Evolutionary conservation across 2,329 filamentous ascomycete species (phyloP).

Genomic region (Fusarium palustre): DNA sequence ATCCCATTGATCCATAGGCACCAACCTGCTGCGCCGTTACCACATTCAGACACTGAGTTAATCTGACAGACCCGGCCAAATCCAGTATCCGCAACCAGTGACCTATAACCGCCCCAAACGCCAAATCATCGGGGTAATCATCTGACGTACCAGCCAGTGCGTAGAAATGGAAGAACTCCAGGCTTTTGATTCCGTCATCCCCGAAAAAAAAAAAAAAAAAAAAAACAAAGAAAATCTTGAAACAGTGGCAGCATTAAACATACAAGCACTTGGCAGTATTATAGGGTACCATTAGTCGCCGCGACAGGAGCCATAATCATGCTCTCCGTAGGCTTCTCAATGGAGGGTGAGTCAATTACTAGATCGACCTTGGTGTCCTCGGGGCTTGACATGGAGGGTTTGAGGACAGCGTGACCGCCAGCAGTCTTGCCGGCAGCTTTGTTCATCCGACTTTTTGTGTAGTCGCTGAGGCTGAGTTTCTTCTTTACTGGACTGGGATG

Average conservation of each 20-base stretch:
- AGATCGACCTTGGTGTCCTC: conserved; percentile 55
- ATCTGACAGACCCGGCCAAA: conserved; percentile 20
- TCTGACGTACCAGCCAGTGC: conserved; percentile 45
- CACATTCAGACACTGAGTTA: conserved; percentile 17
- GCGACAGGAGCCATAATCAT: conserved; percentile 39
- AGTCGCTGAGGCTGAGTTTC: conserved; percentile 75
- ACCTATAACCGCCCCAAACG: conserved; percentile 44
- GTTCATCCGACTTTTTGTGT: conserved; percentile 69
- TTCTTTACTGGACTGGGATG: conserved; percentile 73
- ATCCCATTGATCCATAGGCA: conserved; percentile 23
- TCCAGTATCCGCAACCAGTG: conserved; percentile 21
- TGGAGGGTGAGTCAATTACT: conserved; percentile 48
- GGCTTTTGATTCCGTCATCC: conserved; percentile 47
- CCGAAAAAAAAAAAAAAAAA: conserved; percentile 25
- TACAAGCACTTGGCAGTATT: conserved; percentile 45
- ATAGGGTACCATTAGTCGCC: conserved; percentile 48
- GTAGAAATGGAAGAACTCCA: conserved; percentile 49
- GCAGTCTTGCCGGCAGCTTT: conserved; percentile 60
- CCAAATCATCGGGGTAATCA: conserved; percentile 38
- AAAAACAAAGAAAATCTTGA: conserved; percentile 36
- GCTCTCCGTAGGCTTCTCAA: conserved; percentile 48
- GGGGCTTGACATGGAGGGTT: conserved; percentile 52
- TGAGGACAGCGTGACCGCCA: conserved; percentile 47
- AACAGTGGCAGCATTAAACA: conserved; percentile 39
- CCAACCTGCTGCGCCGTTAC: conserved; percentile 27